Evolutionary conservation across 129 eudicot genomes (phyloP).

Genomic region (Tanacetum coccineum): DNA sequence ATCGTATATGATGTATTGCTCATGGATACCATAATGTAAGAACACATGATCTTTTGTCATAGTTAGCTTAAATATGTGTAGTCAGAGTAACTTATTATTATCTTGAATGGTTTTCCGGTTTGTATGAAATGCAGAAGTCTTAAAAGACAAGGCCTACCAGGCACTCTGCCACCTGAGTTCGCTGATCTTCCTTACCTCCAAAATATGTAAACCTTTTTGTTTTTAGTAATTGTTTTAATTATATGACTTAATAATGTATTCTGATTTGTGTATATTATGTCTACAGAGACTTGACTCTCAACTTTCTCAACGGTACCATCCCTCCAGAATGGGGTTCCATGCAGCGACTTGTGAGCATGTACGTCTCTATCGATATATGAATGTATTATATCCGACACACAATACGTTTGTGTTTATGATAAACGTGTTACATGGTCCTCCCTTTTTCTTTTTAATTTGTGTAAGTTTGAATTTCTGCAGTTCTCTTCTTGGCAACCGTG

Average conservation of each 20-base stretch:
- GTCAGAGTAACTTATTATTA: too few species aligned
- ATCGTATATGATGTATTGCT: too few species aligned
- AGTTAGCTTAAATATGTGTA: too few species aligned
- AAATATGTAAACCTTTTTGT: constrained; percentile 37
- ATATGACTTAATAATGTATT: not conserved
- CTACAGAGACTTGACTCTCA: constrained; percentile 52
- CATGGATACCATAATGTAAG: too few species aligned
- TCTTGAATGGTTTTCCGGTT: not conserved
- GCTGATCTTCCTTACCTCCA: constrained; percentile 45
- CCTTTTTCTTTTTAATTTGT: too few species aligned
- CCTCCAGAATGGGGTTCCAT: constrained; percentile 69
- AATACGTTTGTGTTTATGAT: too few species aligned
- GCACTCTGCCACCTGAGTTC: constrained; percentile 59
- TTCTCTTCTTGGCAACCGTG: constrained; percentile 54
- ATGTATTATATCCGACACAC: too few species aligned
- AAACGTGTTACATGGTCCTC: too few species aligned
- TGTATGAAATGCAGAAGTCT: constrained; percentile 37
- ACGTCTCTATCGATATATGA: not conserved
- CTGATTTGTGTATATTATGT: not conserved
- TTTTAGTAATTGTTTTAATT: not conserved
- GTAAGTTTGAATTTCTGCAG: constrained; percentile 31
- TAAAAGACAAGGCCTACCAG: constrained; percentile 56
- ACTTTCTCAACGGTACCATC: constrained; percentile 65
- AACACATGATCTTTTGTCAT: too few species aligned
- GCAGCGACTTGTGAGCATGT: constrained; percentile 43